Base-by-base conservation (phyloP, 805 yeast genomes). In the Candida sakaeoensis region DNA sequence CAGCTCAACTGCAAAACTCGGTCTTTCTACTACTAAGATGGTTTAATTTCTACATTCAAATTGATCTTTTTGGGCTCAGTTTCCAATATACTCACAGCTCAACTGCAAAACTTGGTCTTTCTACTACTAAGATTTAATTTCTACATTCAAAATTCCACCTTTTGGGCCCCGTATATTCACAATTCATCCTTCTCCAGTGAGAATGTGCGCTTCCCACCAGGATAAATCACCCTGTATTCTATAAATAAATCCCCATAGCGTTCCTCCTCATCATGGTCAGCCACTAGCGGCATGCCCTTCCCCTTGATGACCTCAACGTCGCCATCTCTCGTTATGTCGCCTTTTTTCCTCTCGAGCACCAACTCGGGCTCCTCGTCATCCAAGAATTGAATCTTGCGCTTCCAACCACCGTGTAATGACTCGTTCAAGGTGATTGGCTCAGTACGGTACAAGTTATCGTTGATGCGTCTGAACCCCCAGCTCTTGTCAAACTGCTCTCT, bases 401-500 rank as follows among this genome's bases (percentile, higher is more conserved):
- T 53, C 99, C 99, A 93, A 13, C 82, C 87, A 13, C 99, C 99
- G 5, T 53, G 36, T 6, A 78, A 36, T 0, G 97, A 85, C 58
- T 93, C 96, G 39, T 74, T 70, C 37, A 81, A 67, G 2, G 84
- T 74, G 22, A 93, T 57, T 1, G 78, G 80, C 57, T 93, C 98
- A 0, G 88, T 85, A 44, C 98, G 70, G 65, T 82, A 90, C 47
- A 93, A 63, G 52, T 84, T 70, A 46, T 72, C 58, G 26, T 85
- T 85, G 44, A 88, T 74, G 50, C 99, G 75, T 60, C 96, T 75
- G 63, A 81, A 93, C 6, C 99, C 99, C 75, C 87, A 57, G 54
- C 85, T 82, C 13, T 70, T 74, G 22, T 46, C 57, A 14, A 63
- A 54, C 28, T 71, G 66, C 62, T 91, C 97, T 23, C 54, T 55